A percentile compares a stretch with the other conserved stretches of the same genome.
These are phyloP conservation scores for Amoeboaphelidium protococcarum DNA, from an alignment of 371 early-diverging fungal species.

Conservation along the genomic window DNA sequence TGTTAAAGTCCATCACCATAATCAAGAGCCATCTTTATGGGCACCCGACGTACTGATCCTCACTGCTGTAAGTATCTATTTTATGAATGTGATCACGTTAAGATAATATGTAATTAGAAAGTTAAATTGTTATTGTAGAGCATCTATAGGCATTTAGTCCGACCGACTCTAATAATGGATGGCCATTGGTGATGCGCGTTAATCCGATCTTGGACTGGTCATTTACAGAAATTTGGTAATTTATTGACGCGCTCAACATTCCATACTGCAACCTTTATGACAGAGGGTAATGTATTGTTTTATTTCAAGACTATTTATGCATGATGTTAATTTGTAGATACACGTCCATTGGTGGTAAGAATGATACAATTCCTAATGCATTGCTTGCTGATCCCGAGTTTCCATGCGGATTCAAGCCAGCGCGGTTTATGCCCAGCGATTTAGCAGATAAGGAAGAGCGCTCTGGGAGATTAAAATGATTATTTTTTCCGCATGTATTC, in stretches of 20 bases:
- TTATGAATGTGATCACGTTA: background rate
- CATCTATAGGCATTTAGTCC: slow-evolving; percentile 34
- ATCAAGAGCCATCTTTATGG: slow-evolving; percentile 62
- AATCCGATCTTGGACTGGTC: slow-evolving; percentile 78
- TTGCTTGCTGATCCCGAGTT: slow-evolving; percentile 13
- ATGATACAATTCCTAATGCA: slow-evolving; percentile 52
- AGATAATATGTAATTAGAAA: background rate
- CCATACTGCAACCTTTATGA: slow-evolving; percentile 78
- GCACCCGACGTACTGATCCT: slow-evolving; percentile 74
- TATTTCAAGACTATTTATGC: background rate
- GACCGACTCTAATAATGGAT: slow-evolving; percentile 62
- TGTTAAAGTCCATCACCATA: too few relatives aligned
- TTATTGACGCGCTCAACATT: slow-evolving; percentile 29
- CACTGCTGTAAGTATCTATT: slow-evolving; percentile 28
- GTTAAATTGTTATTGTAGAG: slow-evolving; percentile 14
- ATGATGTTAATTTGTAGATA: slow-evolving; percentile 21
- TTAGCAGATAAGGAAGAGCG: too few relatives aligned
- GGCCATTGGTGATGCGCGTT: slow-evolving; percentile 76
- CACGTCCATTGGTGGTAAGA: slow-evolving; percentile 71
- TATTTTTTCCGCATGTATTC: too few relatives aligned
- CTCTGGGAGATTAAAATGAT: too few relatives aligned
- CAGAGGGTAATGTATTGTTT: slow-evolving; percentile 27
- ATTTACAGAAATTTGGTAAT: slow-evolving; percentile 63
- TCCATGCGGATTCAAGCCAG: slow-evolving; percentile 32
- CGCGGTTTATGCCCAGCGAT: too few relatives aligned